Evolutionary conservation across 352 stramenopile species (phyloP), one percentile per base, ranked within the genome.

Genomic region (Phytophthora europaea): DNA sequence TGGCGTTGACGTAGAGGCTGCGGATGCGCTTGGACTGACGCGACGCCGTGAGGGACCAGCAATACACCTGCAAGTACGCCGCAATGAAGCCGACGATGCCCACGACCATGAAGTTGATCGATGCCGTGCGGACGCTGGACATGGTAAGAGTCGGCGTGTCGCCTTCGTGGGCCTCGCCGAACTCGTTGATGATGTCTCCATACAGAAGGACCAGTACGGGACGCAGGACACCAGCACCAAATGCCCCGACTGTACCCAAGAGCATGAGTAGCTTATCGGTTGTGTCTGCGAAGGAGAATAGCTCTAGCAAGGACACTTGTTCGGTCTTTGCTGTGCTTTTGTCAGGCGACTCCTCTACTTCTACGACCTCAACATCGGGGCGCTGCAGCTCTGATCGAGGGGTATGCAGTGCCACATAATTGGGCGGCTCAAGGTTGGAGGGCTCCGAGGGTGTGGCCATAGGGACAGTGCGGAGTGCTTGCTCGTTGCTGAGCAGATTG

Each of bases 11-110:
- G 63, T 88, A 90, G 16, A 67, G 67, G 16, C 66, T 72, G 54
- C 83, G 77, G 6, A 88, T 76, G 8, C 72, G 62, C 45, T 87
- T 89, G 20, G 75, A 73, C 51, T 92, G 84, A 1, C 79, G 83
- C 12, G 79, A 81, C 3, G 76, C 80, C 0, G 84, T 72, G 28
- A 88, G 51, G 0, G 83, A 77, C 83, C 84, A 92, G 70, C 78
- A 88, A 12, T 75, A 72, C 22, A 90, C 76, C 51, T 91, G 81
- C 23, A 82, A 8, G 48, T n/a, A n/a, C n/a, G n/a, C n/a, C n/a
- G n/a, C n/a, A n/a, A n/a, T 31, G 48, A 55, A 55, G 6, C 48
- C 48, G 20, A 31, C 48, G 20, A 55, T 26, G 48, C 48, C 48
- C 6, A 55, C 48, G 20, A 55, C 22, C 48, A 16, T 55, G 48